Base-by-base conservation (phyloP, 495 filamentous ascomycete species). In the Pseudevernia furfuracea region DNA sequence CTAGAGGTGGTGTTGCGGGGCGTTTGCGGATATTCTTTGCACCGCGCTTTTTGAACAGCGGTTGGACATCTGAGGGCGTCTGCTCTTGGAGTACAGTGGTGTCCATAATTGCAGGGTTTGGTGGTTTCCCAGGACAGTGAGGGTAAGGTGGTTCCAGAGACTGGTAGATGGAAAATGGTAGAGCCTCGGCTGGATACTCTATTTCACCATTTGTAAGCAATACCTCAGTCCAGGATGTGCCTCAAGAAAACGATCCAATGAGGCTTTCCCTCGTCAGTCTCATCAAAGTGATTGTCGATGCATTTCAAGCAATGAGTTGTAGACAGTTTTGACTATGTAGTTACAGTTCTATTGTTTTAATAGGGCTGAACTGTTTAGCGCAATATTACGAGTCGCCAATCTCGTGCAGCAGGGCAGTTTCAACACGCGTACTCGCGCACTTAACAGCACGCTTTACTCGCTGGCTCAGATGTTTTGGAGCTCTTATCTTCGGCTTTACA, bases 401-500 rank as follows among this genome's bases (percentile, higher is more conserved):
- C 61, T 66, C 37, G 59, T 49, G 7, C 60, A 49, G 21, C n/a
- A n/a, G n/a, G n/a, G n/a, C n/a, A n/a, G n/a, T n/a, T 73, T 74
- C 61, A 67, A 68, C 61, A 70, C 66, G 49, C 73, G 73, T 38
- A 70, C 72, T 44, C 83, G 89, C 10, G 83, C 93, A 12, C 81
- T 96, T 69, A 97, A 96, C 78, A 87, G 83, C 72, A 76, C 89
- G 37, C 83, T 94, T 23, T 97, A 96, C 80, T 97, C 90, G 85
- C 75, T 86, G 19, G 82, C 87, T 70, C 93, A 97, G 74, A 96
- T 97, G 74, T n/a, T 73, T 94, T 55, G 92, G 89, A 48, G 92
- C 92, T 25, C 77, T 88, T 59, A 69, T 89, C 28, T 89, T 93
- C 69, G 93, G 92, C 21, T 86, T 84, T 67, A 81, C 85, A 15